Evolutionary conservation across 495 filamentous ascomycete species (phyloP).

Genomic region (Penicillium pancosmium): DNA sequence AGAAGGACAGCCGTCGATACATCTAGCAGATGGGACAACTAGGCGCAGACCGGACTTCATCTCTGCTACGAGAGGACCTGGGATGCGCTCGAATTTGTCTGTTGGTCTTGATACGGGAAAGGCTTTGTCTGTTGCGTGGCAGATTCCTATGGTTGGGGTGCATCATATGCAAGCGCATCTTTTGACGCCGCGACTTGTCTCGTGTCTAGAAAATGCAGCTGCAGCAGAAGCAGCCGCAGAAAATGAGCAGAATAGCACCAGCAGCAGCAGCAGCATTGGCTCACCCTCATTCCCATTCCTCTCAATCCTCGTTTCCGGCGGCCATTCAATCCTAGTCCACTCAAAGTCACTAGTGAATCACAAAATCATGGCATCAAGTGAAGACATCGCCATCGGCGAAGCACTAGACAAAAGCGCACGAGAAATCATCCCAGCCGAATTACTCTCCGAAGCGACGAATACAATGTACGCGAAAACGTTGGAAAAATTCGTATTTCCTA

Average conservation of each 20-base stretch:
- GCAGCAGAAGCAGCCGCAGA: not conserved
- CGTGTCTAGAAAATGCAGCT: conserved; percentile 47
- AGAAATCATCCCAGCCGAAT: conserved; percentile 61
- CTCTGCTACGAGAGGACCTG: conserved; percentile 84
- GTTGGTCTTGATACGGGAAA: conserved; percentile 85
- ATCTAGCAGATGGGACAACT: conserved; percentile 26
- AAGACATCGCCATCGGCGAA: conserved; percentile 81
- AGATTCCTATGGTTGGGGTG: conserved; percentile 78
- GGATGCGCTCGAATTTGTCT: conserved; percentile 75
- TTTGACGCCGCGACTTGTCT: conserved; percentile 80
- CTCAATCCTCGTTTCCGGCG: conserved; percentile 87
- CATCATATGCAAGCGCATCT: conserved; percentile 98
- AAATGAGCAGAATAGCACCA: not conserved
- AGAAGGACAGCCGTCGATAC: conserved; percentile 17
- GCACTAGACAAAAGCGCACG: conserved; percentile 83
- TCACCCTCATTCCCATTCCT: conserved; percentile 74
- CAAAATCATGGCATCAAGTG: conserved; percentile 66
- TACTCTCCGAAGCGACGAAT: conserved; percentile 46
- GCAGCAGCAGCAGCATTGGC: not conserved
- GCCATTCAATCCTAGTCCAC: conserved; percentile 84
- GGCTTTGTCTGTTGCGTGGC: conserved; percentile 81
- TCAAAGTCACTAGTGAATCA: conserved; percentile 69
- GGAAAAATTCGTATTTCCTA: conserved; percentile 71
- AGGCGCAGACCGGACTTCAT: conserved; percentile 74
- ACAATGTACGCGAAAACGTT: conserved; percentile 79